A percentile compares a stretch with the other conserved stretches of the same genome.
These are phyloP conservation scores for Fusarium lateritium DNA, from an alignment of 2,329 filamentous ascomycete species.

Conservation along the genomic window DNA sequence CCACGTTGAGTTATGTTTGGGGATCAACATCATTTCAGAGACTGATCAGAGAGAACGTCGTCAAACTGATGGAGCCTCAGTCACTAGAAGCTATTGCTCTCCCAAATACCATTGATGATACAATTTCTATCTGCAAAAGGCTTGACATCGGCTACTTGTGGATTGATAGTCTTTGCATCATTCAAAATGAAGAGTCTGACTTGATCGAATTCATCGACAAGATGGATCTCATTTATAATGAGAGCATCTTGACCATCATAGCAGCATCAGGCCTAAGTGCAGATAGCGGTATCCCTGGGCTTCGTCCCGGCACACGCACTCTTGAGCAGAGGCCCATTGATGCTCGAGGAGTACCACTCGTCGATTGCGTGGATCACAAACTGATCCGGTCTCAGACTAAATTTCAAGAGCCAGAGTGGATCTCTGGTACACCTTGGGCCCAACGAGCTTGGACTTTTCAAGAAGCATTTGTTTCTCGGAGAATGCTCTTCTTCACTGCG, in stretches of 20 bases:
- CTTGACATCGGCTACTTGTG: neutral
- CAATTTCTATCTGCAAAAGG: neutral
- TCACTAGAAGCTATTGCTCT: neutral
- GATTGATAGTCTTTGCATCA: neutral
- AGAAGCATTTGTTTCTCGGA: neutral
- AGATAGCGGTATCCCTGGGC: neutral
- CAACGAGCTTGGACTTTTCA: neutral
- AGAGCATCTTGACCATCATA: neutral
- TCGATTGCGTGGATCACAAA: neutral
- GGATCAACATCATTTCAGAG: neutral
- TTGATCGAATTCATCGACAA: neutral
- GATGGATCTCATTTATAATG: neutral
- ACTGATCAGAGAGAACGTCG: neutral
- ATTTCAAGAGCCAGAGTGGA: neutral
- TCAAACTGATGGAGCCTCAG: neutral
- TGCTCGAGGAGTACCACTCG: neutral
- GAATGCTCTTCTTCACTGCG: neutral
- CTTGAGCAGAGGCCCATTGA: neutral
- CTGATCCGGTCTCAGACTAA: neutral
- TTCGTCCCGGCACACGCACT: accelerated
- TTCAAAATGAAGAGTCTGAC: conserved; percentile 1
- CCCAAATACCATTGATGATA: neutral
- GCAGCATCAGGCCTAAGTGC: neutral
- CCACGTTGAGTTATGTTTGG: conserved; percentile 2
- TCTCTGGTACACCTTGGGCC: neutral